Base-by-base conservation (phyloP, 805 yeast species). In the Metschnikowia anglica region DNA sequence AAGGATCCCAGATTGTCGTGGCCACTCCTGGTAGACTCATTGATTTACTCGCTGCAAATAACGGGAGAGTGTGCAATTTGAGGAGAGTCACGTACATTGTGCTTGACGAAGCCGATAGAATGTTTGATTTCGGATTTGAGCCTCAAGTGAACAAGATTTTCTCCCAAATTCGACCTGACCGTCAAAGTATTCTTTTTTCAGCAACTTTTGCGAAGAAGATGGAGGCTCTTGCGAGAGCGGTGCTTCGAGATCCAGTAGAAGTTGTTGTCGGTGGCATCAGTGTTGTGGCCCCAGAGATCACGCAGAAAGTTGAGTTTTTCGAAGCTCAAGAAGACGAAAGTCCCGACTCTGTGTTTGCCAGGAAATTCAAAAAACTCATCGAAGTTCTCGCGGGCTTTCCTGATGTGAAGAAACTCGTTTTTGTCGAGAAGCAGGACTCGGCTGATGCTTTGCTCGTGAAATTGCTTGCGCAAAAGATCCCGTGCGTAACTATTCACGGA, bases 61-160 rank as follows among this genome's bases (percentile, higher is more conserved):
- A 77, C 28, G 97, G 97, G 0, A 73, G 88, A 38, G 78, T 89
- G 1, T 72, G 85, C 3, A 82, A 80, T 47, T 68, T 93, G 5
- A 66, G 70, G 21, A 67, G 90, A 32, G 80, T 85, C 5, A 82
- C 96, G 0, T 88, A 83, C 61, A 73, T 88, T n/a, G 95, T 90
- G 0, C 67, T 93, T 46, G 99, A 93, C 60, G 99, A 93, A 59
- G 97, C 98, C 1, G 99, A 93, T 63, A 68, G 99, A 49, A 82
- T 93, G 85, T 91, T 91, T 66, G 99, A 93, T 61, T 70, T 93
- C 76, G 99, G 99, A 1, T 93, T 93, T 65, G 98, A 88, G 54
- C 98, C 99, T 0, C 99, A 93, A 59, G 88, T 93, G 3, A 80
- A 77, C 52, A 87, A 88, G 55, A 83, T 93, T 17, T 72, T 89